These are phyloP conservation scores for Ophiosphaerella narmari DNA, from an alignment of 2,329 filamentous ascomycete genomes.

Conservation along the genomic window DNA sequence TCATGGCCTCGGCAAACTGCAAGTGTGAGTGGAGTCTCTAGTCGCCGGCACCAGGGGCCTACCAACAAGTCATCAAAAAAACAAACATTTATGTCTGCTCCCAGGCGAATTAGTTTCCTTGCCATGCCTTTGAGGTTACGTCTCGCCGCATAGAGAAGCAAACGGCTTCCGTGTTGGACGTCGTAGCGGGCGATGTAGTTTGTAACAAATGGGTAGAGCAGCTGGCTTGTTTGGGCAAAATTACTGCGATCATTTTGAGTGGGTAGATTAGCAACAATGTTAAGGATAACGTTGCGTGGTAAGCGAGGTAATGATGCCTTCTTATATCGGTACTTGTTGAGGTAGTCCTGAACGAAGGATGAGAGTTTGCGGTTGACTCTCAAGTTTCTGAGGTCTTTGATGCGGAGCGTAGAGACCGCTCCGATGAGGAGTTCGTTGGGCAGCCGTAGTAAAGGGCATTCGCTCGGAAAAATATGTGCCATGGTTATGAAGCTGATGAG, in stretches of 20 bases:
- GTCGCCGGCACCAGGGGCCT: too few species aligned
- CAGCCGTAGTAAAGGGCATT: too few species aligned
- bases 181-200: neutral
- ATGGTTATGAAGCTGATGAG: too few species aligned
- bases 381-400: too few species aligned
- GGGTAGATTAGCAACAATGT: neutral
- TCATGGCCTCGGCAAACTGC: neutral
- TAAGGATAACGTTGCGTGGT: neutral
- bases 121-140: conserved; percentile 5
- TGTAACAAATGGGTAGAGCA: neutral
- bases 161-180: neutral
- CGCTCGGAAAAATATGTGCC: too few species aligned
- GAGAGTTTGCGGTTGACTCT: neutral
- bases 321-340: neutral
- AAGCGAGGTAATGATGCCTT: neutral
- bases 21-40: neutral
- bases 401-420: too few species aligned
- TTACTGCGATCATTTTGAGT: neutral
- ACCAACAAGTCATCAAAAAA: too few species aligned
- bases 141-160: neutral
- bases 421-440: too few species aligned
- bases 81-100: neutral
- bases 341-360: neutral
- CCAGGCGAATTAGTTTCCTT: conserved; percentile 9
- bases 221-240: neutral